Percentiles rank a stretch among this genome's conserved stretches.
Evolutionary conservation across 2,329 filamentous ascomycete genomes (phyloP).

Genomic region (Colletotrichum zoysiae): DNA sequence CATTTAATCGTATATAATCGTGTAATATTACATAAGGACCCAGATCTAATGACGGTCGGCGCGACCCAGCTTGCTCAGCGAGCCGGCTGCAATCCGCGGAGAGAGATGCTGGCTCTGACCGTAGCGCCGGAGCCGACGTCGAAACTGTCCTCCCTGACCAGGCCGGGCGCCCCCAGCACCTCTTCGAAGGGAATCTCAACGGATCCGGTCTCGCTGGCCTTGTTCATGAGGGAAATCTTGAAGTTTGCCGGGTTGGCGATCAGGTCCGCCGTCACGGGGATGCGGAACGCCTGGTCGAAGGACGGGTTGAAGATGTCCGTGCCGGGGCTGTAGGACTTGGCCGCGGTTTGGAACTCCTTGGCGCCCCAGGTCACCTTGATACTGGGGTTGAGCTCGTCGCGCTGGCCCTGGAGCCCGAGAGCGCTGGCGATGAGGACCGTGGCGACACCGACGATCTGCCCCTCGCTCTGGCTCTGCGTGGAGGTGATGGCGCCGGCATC

Average conservation of each 20-base stretch:
- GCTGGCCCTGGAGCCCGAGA: conserved; percentile 56
- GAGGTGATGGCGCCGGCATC: conserved; percentile 51
- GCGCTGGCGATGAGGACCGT: conserved; percentile 59
- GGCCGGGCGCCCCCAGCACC: conserved; percentile 48
- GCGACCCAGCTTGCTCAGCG: conserved; percentile 19
- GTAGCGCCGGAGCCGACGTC: conserved; percentile 51
- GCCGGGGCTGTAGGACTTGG: conserved; percentile 58
- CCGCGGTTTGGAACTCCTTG: conserved; percentile 56
- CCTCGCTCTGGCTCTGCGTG: conserved; percentile 44
- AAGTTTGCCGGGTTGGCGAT: conserved; percentile 47
- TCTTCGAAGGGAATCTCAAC: conserved; percentile 53
- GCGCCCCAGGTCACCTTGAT: conserved; percentile 58
- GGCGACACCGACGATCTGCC: conserved; percentile 54
- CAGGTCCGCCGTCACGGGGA: conserved; percentile 53
- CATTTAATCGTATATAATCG: conserved; percentile 16
- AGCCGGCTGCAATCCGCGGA: conserved; percentile 47
- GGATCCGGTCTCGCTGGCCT: conserved; percentile 49
- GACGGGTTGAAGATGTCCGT: conserved; percentile 62
- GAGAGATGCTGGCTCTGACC: conserved; percentile 52
- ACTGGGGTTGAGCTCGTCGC: conserved; percentile 59
- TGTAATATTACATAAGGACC: conserved; percentile 3
- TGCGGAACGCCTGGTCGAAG: conserved; percentile 59
- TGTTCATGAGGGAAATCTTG: conserved; percentile 52
- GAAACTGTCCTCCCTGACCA: conserved; percentile 51
- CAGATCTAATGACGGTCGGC: not conserved